Percentiles rank a stretch among this genome's conserved stretches.
Evolutionary conservation across 345 rosid species (phyloP).

Genomic region (Microthlaspi erraticum): DNA sequence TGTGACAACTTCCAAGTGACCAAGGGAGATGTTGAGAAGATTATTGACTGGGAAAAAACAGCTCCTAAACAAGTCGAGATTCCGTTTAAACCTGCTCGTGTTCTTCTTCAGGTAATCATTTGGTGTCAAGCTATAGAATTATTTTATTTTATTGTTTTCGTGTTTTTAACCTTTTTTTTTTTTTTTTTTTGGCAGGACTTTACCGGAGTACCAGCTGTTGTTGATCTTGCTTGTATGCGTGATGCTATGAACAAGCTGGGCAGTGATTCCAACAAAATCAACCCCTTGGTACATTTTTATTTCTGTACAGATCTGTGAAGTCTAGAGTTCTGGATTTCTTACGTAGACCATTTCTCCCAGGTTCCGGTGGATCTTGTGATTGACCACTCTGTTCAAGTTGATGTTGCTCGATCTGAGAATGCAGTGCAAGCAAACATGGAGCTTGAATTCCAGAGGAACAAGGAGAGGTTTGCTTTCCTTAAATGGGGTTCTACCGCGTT

Average conservation of each 20-base stretch:
- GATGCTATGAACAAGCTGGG: constrained; percentile 95
- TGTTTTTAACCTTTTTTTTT: constrained; percentile 15
- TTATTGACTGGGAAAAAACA: constrained; percentile 82
- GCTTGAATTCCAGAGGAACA: constrained; percentile 81
- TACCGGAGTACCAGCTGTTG: constrained; percentile 98
- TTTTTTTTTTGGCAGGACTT: constrained; percentile 64
- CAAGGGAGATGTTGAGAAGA: constrained; percentile 83
- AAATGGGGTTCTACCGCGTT: constrained; percentile 97
- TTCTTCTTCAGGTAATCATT: constrained; percentile 62
- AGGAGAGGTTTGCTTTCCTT: constrained; percentile 91
- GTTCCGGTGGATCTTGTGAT: constrained; percentile 98
- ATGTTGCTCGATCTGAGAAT: constrained; percentile 89
- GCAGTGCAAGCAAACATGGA: constrained; percentile 97
- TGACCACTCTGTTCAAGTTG: constrained; percentile 96
- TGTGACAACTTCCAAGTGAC: constrained; percentile 87
- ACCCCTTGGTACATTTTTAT: constrained; percentile 65
- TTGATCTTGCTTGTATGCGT: constrained; percentile 98
- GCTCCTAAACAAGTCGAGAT: constrained; percentile 81
- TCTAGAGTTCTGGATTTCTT: constrained; percentile 6
- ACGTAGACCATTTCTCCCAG: constrained; percentile 39
- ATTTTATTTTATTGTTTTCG: background rate
- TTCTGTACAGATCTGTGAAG: background rate
- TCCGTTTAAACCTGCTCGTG: constrained; percentile 88
- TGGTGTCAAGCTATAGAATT: background rate
- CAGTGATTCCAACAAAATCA: constrained; percentile 87